Percentiles rank a stretch among this genome's conserved stretches.
phyloP scores from a whole-genome alignment of 2,329 filamentous ascomycete genomes.

The Pseudogymnoascus sp. region DNA sequence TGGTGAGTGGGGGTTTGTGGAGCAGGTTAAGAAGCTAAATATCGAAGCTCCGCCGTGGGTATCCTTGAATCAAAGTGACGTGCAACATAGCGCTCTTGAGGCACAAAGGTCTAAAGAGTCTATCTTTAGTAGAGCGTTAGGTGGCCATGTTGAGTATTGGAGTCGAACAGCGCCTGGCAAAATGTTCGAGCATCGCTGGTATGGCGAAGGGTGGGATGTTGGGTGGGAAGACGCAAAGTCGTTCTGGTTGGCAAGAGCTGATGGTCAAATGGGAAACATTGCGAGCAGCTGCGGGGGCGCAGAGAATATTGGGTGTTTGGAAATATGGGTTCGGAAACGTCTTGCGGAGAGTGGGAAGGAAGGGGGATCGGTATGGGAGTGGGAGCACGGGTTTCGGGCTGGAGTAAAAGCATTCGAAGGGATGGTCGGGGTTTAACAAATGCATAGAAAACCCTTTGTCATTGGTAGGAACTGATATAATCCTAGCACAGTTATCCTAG shows the following conservation, averaged over 20 bases:
- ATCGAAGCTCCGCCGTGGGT: slow-evolving; percentile 35
- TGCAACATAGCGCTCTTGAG: slow-evolving; percentile 29
- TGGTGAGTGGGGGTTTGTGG: slow-evolving; percentile 51
- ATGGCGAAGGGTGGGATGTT: slow-evolving; percentile 45
- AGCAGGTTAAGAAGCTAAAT: slow-evolving; percentile 39
- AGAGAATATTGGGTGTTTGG: slow-evolving; percentile 48
- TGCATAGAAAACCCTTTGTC: not conserved
- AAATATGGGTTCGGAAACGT: slow-evolving; percentile 50
- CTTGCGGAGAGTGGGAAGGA: slow-evolving; percentile 42
- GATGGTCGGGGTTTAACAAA: slow-evolving; percentile 19
- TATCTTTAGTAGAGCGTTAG: slow-evolving; percentile 31
- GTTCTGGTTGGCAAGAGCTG: slow-evolving; percentile 40
- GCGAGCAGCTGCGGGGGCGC: slow-evolving; percentile 25
- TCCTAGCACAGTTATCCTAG: not conserved
- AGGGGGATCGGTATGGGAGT: slow-evolving; percentile 34
- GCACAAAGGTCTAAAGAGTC: slow-evolving; percentile 34
- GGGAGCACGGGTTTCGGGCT: slow-evolving; percentile 33
- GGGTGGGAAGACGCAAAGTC: slow-evolving; percentile 46
- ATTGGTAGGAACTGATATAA: not conserved
- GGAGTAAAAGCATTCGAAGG: slow-evolving; percentile 29
- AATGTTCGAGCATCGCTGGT: slow-evolving; percentile 45
- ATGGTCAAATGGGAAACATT: slow-evolving; percentile 25
- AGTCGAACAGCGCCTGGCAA: slow-evolving; percentile 35
- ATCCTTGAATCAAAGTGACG: slow-evolving; percentile 30
- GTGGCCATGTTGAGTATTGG: slow-evolving; percentile 44